Base-by-base conservation (phyloP, 768 basidiomycete species). In the Amanita polypyramis region DNA sequence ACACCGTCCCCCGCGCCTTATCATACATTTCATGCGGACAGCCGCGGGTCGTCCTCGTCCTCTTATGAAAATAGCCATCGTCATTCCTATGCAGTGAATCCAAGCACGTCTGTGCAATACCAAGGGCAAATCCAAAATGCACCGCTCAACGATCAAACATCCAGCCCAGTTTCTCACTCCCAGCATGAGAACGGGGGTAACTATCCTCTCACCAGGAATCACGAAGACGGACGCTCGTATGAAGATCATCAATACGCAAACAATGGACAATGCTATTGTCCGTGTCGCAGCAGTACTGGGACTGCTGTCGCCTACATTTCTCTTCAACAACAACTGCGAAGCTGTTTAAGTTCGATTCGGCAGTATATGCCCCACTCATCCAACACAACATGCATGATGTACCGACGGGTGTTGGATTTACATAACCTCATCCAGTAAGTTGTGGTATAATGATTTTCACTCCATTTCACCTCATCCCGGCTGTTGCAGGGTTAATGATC, bases 351-450 rank as follows among this genome's bases (percentile, higher is more conserved):
- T 34, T 67, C 80, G 8, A 65, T 85, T 33, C 70, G 82, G 45
- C 80, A 82, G 57, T 82, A 76, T 54, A 70, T 71, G 29, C 74
- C 78, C 49, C 82, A 81, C 55, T 68, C 73, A 15, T 63, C 73
- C 17, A 71, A 74, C 44, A 62, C 77, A 4, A 65, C 63, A 32
- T 85, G 85, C 54, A 58, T 71, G 32, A 59, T 85, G 5, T 78
- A 72, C 55, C 69, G 77, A 43, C 74, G 77, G 47, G 77, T 83
- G 51, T 62, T 71, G 40, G 80, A 85, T 52, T 68, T 87, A 29
- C 70, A 72, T 58, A 74, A 70, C 57, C 62, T 82, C 27, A 70
- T 86, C 65, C 80, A 80, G 84, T 86, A 64, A 60, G 82, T 76
- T 50, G 55, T 50, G 47, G 15, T 17, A 25, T 19, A 3, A 23